Evolutionary conservation across 106 monocot genomes (phyloP).

Genomic region (Agapanthus africanus): DNA sequence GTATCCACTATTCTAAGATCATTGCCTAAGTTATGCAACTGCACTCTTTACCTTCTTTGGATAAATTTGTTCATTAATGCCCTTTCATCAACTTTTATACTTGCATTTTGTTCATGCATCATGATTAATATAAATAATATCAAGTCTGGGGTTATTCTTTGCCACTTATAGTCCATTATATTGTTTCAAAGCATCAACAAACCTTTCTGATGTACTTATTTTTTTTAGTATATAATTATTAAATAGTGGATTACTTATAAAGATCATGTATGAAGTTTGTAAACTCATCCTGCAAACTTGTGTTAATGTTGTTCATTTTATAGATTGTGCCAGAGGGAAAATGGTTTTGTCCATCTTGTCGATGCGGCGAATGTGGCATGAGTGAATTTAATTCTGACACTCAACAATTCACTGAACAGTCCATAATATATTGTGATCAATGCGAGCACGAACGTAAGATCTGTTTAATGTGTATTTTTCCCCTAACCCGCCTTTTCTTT

Average conservation of each 20-base stretch:
- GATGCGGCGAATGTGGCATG: slow-evolving; percentile 43
- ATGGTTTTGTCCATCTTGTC: slow-evolving; percentile 74
- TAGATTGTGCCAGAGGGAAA: slow-evolving; percentile 59
- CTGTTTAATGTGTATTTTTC: not conserved
- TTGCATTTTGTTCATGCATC: not conserved
- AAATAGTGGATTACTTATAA: not conserved
- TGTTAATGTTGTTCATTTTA: not conserved
- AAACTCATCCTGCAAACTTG: not conserved
- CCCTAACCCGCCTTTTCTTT: no score
- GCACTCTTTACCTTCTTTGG: no score
- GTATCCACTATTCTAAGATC: no score
- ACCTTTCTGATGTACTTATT: not conserved
- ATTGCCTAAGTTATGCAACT: no score
- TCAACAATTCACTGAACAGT: slow-evolving; percentile 32
- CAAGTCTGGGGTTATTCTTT: not conserved
- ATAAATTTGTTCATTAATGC: no score
- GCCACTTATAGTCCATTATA: not conserved
- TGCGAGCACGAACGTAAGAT: slow-evolving; percentile 20
- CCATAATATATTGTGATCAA: slow-evolving; percentile 65
- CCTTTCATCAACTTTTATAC: no score
- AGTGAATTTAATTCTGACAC: slow-evolving; percentile 44
- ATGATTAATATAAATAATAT: not conserved
- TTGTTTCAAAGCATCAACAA: not conserved
- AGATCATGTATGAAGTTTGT: not conserved
- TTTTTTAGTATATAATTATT: not conserved